Conservation (phyloP, 306 rosid genomes). For the Spatholobus suberectus region DNA sequence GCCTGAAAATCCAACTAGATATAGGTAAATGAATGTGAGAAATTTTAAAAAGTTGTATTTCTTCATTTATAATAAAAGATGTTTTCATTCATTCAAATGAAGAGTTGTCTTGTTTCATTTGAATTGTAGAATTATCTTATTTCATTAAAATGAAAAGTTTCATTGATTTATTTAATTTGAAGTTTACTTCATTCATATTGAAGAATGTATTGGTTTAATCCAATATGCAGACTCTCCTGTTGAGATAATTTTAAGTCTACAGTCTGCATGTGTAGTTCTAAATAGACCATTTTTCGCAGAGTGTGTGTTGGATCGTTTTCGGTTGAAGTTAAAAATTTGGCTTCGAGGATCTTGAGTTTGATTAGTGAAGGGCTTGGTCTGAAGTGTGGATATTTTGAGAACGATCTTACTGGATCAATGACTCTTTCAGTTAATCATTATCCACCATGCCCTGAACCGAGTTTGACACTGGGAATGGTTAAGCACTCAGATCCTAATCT, state of each 20-base stretch:
- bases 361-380: slow-evolving; percentile 44
- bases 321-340: slow-evolving; percentile 37
- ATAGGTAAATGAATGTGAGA: not conserved
- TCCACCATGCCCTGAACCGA: slow-evolving; percentile 49
- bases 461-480: slow-evolving; percentile 36
- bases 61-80: not conserved
- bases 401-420: slow-evolving; percentile 31
- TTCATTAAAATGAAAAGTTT: no score
- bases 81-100: not conserved
- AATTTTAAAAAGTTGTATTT: not conserved
- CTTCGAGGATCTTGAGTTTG: slow-evolving; percentile 37
- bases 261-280: no score
- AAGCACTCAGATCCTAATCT: slow-evolving; percentile 46
- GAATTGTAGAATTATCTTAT: no score
- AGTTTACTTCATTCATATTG: not conserved
- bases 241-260: no score
- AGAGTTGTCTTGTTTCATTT: not conserved
- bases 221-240: not conserved
- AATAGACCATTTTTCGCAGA: not conserved
- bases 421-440: not conserved
- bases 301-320: slow-evolving; percentile 39
- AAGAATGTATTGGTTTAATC: not conserved
- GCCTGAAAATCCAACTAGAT: slow-evolving; percentile 44
- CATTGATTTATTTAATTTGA: no score
- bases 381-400: slow-evolving; percentile 33